Evolutionary conservation across 129 eudicot genomes (phyloP).

Genomic region (Lonicera japonica): DNA sequence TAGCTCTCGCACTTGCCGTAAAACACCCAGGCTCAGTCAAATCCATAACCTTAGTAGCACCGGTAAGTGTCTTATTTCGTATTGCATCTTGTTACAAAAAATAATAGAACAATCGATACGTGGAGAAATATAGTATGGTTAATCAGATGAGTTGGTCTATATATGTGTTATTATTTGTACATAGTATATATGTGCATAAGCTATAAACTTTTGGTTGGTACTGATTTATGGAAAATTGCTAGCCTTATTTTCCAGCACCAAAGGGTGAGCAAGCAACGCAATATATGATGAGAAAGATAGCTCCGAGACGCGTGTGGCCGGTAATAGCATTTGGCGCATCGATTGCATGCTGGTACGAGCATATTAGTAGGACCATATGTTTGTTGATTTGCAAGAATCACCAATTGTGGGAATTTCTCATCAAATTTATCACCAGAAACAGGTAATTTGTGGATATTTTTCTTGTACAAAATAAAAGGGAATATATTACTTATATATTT

Average conservation of each 20-base stretch:
- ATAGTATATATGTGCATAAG: no score
- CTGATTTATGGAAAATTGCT: constrained; percentile 4
- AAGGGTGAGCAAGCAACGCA: constrained; percentile 81
- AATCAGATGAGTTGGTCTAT: no score
- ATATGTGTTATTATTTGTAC: no score
- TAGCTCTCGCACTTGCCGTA: constrained; percentile 80
- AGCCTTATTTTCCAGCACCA: constrained; percentile 92
- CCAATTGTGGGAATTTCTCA: constrained; percentile 70
- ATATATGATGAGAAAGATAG: constrained; percentile 79
- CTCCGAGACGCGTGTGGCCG: constrained; percentile 90
- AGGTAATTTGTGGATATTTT: no score
- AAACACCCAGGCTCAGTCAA: constrained; percentile 63
- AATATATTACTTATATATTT: no score
- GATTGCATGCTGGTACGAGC: constrained; percentile 93
- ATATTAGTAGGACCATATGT: constrained; percentile 75
- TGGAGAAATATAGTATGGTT: no score
- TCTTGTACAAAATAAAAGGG: no score
- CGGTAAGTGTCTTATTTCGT: constrained; percentile 36
- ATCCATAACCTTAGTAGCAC: constrained; percentile 85
- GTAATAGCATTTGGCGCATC: constrained; percentile 77
- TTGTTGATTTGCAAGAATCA: constrained; percentile 78
- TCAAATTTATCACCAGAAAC: constrained; percentile 77
- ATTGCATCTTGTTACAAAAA: no score
- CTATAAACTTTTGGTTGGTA: not conserved
- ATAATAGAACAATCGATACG: no score